These are phyloP conservation scores for Aeschynomene evenia DNA, from an alignment of 306 rosid species.

Conservation along the genomic window DNA sequence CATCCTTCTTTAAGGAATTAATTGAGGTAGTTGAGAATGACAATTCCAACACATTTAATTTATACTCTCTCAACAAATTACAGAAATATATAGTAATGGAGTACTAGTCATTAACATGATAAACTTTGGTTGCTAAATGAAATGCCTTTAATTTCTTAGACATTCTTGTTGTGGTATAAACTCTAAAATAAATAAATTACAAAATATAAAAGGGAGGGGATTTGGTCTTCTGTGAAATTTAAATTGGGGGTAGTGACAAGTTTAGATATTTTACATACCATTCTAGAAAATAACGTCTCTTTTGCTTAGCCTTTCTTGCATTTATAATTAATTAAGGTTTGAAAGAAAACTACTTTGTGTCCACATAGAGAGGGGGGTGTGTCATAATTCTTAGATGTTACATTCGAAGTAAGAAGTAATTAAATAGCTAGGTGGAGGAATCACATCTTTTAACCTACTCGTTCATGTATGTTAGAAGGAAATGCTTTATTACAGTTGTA, in stretches of 20 bases:
- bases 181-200: background rate
- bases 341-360: background rate
- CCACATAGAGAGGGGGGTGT: background rate
- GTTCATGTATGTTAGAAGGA: slow-evolving; percentile 15
- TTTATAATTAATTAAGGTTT: background rate
- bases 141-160: background rate
- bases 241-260: slow-evolving; percentile 4
- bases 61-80: background rate
- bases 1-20: background rate
- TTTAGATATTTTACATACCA: slow-evolving; percentile 15
- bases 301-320: slow-evolving; percentile 18
- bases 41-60: slow-evolving; percentile 1
- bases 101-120: background rate
- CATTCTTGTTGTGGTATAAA: background rate
- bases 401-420: slow-evolving; percentile 22
- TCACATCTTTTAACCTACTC: slow-evolving; percentile 15
- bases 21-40: slow-evolving; percentile 18
- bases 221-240: background rate
- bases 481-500: slow-evolving; percentile 11
- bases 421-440: slow-evolving; percentile 22
- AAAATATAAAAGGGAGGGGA: background rate
- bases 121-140: background rate
- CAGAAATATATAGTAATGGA: no score
- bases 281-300: slow-evolving; percentile 1
- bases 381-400: slow-evolving; percentile 14